Percentiles rank a stretch among this genome's conserved stretches.
These are phyloP conservation scores for Pilasporangium apinafurcum DNA, from an alignment of 352 stramenopile genomes.

Conservation along the genomic window DNA sequence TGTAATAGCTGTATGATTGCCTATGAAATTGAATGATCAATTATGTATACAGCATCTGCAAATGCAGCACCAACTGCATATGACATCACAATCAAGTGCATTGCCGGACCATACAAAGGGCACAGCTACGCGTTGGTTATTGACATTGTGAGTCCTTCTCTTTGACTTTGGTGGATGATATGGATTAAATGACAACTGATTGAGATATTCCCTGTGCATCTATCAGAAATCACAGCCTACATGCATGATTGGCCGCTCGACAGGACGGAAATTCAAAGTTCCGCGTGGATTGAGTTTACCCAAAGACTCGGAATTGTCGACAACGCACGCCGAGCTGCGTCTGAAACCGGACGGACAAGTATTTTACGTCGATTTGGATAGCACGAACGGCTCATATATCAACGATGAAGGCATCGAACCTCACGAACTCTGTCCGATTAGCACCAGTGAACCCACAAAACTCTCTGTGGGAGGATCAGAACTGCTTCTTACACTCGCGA, in stretches of 20 bases:
- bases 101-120: conserved; percentile 51
- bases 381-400: conserved; percentile 74
- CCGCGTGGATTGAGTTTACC: conserved; percentile 68
- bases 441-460: conserved; percentile 28
- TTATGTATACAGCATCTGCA: neutral
- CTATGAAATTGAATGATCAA: no score
- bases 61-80: conserved; percentile 19
- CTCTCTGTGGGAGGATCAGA: conserved; percentile 48
- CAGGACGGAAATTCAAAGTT: conserved; percentile 67
- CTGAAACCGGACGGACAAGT: conserved; percentile 54
- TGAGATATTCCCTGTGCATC: neutral
- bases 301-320: conserved; percentile 78
- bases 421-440: conserved; percentile 41
- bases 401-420: conserved; percentile 44
- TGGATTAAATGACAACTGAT: neutral
- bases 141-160: conserved; percentile 25
- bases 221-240: conserved; percentile 42
- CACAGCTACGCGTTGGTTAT: conserved; percentile 55
- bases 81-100: conserved; percentile 43
- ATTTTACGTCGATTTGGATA: conserved; percentile 72
- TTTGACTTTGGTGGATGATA: neutral
- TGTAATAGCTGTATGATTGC: no score
- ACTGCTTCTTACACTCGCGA: conserved; percentile 44
- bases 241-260: conserved; percentile 73
- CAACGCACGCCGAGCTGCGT: conserved; percentile 74